Percentiles rank a stretch among this genome's conserved stretches.
These are phyloP conservation scores for Dactylonectria macrodidyma DNA, from an alignment of 2,329 filamentous ascomycete species.

Conservation along the genomic window DNA sequence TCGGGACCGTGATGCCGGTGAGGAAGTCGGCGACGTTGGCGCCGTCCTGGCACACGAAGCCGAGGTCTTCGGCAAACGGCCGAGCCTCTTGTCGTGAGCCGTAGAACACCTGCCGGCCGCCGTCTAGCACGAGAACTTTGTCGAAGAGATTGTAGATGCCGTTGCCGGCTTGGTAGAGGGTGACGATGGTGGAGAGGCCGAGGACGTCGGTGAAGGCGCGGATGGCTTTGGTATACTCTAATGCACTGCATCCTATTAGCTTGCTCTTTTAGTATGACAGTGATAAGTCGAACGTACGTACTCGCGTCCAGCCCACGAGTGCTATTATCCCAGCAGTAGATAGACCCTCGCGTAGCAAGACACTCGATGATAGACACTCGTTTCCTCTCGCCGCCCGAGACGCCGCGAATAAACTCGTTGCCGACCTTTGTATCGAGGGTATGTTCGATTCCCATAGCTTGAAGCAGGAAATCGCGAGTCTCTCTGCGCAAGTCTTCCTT, in stretches of 20 bases:
- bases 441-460: slow-evolving; percentile 70
- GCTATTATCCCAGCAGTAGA: slow-evolving; percentile 78
- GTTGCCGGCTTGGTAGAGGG: slow-evolving; percentile 79
- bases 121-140: slow-evolving; percentile 77
- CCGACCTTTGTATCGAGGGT: slow-evolving; percentile 77
- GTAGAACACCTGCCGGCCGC: slow-evolving; percentile 76
- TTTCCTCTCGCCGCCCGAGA: slow-evolving; percentile 78
- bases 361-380: slow-evolving; percentile 78
- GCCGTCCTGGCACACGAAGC: slow-evolving; percentile 73
- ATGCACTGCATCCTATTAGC: slow-evolving; percentile 53
- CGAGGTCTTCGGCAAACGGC: slow-evolving; percentile 75
- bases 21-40: slow-evolving; percentile 77
- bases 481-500: slow-evolving; percentile 62
- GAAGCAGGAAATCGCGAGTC: slow-evolving; percentile 65
- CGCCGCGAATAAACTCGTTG: slow-evolving; percentile 75
- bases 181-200: slow-evolving; percentile 73
- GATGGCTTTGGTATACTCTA: slow-evolving; percentile 72
- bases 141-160: slow-evolving; percentile 79
- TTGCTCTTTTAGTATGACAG: neutral
- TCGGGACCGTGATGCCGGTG: slow-evolving; percentile 76
- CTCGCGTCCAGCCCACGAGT: slow-evolving; percentile 77
- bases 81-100: slow-evolving; percentile 70
- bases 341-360: slow-evolving; percentile 68
- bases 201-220: slow-evolving; percentile 75
- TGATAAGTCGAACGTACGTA: slow-evolving; percentile 53